Evolutionary conservation across 2,329 filamentous ascomycete species (phyloP), one percentile per base, ranked within the genome.

Genomic region (Aspergillus carbonarius): DNA sequence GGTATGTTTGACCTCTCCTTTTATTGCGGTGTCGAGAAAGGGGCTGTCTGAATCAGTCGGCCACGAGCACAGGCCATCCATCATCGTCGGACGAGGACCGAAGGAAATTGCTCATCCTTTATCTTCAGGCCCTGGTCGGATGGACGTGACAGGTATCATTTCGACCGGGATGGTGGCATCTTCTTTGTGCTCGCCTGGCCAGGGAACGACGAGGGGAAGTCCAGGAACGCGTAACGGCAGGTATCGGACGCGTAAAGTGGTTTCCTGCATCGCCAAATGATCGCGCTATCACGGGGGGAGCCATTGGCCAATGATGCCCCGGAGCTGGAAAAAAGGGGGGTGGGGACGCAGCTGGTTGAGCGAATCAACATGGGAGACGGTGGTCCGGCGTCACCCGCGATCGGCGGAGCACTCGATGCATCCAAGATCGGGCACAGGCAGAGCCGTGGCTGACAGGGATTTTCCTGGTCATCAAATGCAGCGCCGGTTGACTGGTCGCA

Each of bases 271-370:
- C 72, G 71, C 72, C 70, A 75, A 74, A 75, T 70, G 58, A 60
- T 55, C 74, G 66, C 74, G 73, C 60, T 55, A 64, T 76, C 74
- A 76, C 72, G 72, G 65, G 72, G 63, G 27, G 27, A 30, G 8
- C 8, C 5, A 50, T 40, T 40, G 55, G 10, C 69, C 68, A 72
- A 70, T 71, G 15, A 65, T 35, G 44, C 30, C 15, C 10, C 32
- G 15, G 34, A n/a, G 34, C 30, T 12, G 15, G 34, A 5, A 5
- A 32, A 32, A 30, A 48, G 15, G 39, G 40, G 17, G 42, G 55
- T 49, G 44, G 44, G 40, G 40, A 27, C 46, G 25, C n/a, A 17
- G 13, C 3, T 18, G 30, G 3, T 15, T 25, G 34, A 47, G 30
- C 44, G 18, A 52, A 56, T 47, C 37, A 53, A 25, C 12, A 18